Evolutionary conservation across 805 yeast genomes (phyloP).

Genomic region (Cyberlindnera bimundalis): DNA sequence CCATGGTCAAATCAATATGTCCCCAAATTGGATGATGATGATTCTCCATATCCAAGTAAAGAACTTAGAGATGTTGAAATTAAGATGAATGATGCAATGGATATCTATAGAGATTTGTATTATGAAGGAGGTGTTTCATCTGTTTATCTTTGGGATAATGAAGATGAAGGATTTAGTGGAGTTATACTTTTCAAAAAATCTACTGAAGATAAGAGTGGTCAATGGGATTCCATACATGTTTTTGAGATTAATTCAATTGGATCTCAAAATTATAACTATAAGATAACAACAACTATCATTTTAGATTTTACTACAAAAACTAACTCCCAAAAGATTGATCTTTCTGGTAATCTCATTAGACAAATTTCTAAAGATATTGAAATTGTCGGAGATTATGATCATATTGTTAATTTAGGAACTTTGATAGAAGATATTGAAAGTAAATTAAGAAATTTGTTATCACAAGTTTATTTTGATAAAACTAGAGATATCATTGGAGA

Average conservation of each 20-base stretch:
- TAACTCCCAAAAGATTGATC: slow-evolving; percentile 38
- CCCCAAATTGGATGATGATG: slow-evolving; percentile 53
- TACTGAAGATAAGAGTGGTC: slow-evolving; percentile 35
- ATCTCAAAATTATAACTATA: slow-evolving; percentile 38
- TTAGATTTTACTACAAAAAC: slow-evolving; percentile 49
- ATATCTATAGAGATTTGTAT: slow-evolving; percentile 86
- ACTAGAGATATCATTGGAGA: slow-evolving; percentile 84
- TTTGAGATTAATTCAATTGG: slow-evolving; percentile 46
- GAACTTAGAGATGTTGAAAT: slow-evolving; percentile 70
- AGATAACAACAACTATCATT: slow-evolving; percentile 84
- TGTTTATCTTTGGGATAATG: slow-evolving; percentile 90
- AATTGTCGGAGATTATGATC: slow-evolving; percentile 31
- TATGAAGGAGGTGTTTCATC: slow-evolving; percentile 93
- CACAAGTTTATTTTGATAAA: slow-evolving; percentile 94
- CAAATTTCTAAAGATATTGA: slow-evolving; percentile 50
- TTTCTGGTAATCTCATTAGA: slow-evolving; percentile 84
- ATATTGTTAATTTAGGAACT: slow-evolving; percentile 81
- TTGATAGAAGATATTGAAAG: slow-evolving; percentile 86
- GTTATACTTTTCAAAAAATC: slow-evolving; percentile 81
- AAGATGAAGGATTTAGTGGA: slow-evolving; percentile 78
- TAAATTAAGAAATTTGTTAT: slow-evolving; percentile 79
- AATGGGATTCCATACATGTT: slow-evolving; percentile 94
- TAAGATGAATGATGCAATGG: slow-evolving; percentile 86
- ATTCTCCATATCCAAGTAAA: slow-evolving; percentile 72
- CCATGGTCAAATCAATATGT: slow-evolving; percentile 84